These are phyloP conservation scores for Sporopachydermia cereana DNA, from an alignment of 1,139 yeast genomes.

Conservation along the genomic window DNA sequence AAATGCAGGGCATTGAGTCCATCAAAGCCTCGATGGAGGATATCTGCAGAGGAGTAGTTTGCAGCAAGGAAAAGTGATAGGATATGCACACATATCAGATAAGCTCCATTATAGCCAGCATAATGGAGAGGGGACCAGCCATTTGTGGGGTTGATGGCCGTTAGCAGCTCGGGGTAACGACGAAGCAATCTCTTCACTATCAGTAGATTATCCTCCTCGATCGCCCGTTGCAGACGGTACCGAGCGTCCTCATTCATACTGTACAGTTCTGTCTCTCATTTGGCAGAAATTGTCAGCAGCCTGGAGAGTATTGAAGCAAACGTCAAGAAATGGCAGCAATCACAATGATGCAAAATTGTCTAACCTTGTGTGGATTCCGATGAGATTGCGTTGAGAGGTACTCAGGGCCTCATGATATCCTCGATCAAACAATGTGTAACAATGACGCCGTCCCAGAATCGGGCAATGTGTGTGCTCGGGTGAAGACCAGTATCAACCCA, in stretches of 20 bases:
- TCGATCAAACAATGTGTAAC: too few species aligned
- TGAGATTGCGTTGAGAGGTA: too few species aligned
- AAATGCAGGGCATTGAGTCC: constrained; percentile 67
- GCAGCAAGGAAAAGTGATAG: constrained; percentile 21
- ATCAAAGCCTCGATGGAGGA: constrained; percentile 37
- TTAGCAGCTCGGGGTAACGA: constrained; percentile 66
- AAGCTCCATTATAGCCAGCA: constrained; percentile 73
- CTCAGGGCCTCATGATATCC: too few species aligned
- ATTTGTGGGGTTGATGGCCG: constrained; percentile 54
- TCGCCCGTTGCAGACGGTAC: constrained; percentile 60
- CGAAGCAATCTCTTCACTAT: constrained; percentile 61
- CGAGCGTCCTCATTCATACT: constrained; percentile 47
- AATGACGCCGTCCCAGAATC: too few species aligned
- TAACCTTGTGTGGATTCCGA: too few species aligned
- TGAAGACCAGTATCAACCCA: too few species aligned
- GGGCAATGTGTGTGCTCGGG: too few species aligned
- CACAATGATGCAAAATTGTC: too few species aligned
- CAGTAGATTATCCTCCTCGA: constrained; percentile 56
- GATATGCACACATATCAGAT: constrained; percentile 58
- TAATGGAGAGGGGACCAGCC: constrained; percentile 92
- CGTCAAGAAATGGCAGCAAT: too few species aligned
- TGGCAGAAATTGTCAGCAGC: too few species aligned
- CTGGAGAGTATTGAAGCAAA: too few species aligned
- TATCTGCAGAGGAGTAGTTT: constrained; percentile 23
- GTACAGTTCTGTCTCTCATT: neutral